phyloP scores from a whole-genome alignment of 139 green algal genomes.

The Micractinium sp. region DNA sequence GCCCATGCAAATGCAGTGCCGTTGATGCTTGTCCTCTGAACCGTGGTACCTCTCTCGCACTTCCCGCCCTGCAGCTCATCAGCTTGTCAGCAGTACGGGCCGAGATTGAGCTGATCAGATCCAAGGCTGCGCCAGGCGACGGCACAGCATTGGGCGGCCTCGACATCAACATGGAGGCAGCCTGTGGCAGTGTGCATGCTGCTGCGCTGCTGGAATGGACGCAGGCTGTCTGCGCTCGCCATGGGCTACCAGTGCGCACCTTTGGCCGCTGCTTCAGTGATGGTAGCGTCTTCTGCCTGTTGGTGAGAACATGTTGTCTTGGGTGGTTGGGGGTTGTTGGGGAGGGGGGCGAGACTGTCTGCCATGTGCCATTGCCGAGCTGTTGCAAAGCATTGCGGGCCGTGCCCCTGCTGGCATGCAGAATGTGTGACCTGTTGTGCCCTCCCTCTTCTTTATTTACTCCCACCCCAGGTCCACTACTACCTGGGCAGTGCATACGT shows the following conservation, averaged over 20 bases:
- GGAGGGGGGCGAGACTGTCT: no score
- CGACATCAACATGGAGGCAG: neutral
- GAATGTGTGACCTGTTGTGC: no score
- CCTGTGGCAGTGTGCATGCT: neutral
- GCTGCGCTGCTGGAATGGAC: conserved; percentile 76
- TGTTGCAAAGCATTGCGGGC: no score
- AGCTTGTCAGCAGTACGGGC: conserved; percentile 6
- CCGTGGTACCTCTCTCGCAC: no score
- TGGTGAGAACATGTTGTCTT: no score
- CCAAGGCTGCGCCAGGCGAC: conserved; percentile 8
- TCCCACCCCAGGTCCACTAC: conserved; percentile 67
- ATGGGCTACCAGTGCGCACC: conserved; percentile 61
- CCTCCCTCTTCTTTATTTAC: no score
- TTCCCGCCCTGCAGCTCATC: conserved; percentile 27
- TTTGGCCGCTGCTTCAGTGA: conserved; percentile 78
- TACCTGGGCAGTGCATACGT: conserved; percentile 71
- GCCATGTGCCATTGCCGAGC: no score
- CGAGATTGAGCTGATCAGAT: conserved; percentile 46
- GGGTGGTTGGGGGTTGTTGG: no score
- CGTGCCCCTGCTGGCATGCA: no score
- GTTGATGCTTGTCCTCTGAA: no score
- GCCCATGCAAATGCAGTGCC: no score
- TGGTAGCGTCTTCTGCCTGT: conserved; percentile 75
- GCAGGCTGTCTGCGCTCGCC: conserved; percentile 63
- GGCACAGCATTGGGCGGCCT: neutral